phyloP scores from a whole-genome alignment of 371 early-diverging fungal genomes.

The Apophysomyces sp. region DNA sequence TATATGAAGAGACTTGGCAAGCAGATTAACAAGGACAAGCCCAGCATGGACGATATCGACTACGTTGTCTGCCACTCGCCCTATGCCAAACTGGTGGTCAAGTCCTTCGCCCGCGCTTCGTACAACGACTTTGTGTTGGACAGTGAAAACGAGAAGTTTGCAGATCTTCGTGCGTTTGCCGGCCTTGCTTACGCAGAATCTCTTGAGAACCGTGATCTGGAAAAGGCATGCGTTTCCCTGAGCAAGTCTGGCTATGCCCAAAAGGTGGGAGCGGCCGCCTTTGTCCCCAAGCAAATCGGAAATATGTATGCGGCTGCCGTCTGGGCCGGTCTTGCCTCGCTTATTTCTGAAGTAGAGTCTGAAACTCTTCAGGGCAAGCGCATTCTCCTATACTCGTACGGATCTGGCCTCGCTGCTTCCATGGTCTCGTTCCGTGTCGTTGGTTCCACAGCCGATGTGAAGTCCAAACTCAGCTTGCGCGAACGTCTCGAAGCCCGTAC shows the following conservation, averaged over 20 bases:
- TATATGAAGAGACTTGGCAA: constrained; percentile 77
- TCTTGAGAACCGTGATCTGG: constrained; percentile 83
- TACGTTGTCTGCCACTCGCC: constrained; percentile 94
- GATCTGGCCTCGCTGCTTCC: constrained; percentile 94
- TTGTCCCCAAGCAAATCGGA: constrained; percentile 88
- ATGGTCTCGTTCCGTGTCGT: constrained; percentile 89
- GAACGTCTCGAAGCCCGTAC: constrained; percentile 76
- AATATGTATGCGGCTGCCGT: constrained; percentile 97
- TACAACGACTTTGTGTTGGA: constrained; percentile 89
- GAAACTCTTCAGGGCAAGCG: constrained; percentile 81
- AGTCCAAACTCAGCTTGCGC: constrained; percentile 62
- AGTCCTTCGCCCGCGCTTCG: constrained; percentile 82
- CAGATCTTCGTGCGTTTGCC: constrained; percentile 58
- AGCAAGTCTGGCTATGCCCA: constrained; percentile 71
- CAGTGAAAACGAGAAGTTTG: constrained; percentile 66
- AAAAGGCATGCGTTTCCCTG: constrained; percentile 84
- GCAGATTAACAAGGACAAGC: constrained; percentile 46
- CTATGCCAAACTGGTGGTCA: constrained; percentile 95
- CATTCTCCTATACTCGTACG: constrained; percentile 92
- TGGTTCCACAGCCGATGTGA: constrained; percentile 63
- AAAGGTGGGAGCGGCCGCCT: constrained; percentile 83
- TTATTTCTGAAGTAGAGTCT: constrained; percentile 73
- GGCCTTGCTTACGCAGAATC: constrained; percentile 67
- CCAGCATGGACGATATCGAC: constrained; percentile 72
- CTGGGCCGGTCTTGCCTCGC: constrained; percentile 86